These are phyloP conservation scores for Aspergillus phoenicis DNA, from an alignment of 2,329 filamentous ascomycete species.

Conservation along the genomic window DNA sequence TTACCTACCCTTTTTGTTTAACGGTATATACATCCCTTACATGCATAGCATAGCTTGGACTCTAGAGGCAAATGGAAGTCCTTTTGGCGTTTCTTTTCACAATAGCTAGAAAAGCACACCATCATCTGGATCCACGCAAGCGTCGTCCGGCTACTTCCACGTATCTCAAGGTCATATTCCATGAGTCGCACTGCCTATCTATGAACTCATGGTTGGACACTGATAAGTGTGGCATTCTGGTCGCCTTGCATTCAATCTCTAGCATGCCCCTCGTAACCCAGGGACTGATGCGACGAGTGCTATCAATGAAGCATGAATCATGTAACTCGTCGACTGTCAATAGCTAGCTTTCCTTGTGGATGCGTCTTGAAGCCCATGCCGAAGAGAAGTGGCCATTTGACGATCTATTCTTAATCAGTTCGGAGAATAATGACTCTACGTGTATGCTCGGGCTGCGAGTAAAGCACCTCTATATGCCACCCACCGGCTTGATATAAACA, in stretches of 20 bases:
- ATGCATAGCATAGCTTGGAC: background rate
- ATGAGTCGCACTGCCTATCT: constrained; percentile 46
- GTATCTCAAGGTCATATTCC: constrained; percentile 57
- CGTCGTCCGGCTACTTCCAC: constrained; percentile 35
- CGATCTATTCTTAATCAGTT: too few relatives aligned
- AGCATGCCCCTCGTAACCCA: constrained; percentile 51
- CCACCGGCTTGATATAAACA: too few relatives aligned
- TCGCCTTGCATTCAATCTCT: constrained; percentile 53
- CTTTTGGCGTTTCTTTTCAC: background rate
- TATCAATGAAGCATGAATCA: background rate
- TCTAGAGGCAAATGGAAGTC: background rate
- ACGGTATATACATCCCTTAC: constrained; percentile 1
- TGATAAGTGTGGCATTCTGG: constrained; percentile 49
- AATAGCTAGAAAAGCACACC: constrained; percentile 6
- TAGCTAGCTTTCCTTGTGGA: constrained; percentile 58
- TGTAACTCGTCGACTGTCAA: constrained; percentile 56
- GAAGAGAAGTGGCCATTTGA: constrained; percentile 38
- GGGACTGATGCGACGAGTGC: background rate
- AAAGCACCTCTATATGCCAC: too few relatives aligned
- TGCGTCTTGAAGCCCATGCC: constrained; percentile 47
- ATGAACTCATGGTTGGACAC: constrained; percentile 40
- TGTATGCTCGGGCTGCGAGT: too few relatives aligned
- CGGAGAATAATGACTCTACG: too few relatives aligned
- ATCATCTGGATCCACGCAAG: constrained; percentile 30
- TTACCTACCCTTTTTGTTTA: background rate